Conservation (phyloP, 2,329 filamentous ascomycete genomes). For the Ascocoryne sarcoides region DNA sequence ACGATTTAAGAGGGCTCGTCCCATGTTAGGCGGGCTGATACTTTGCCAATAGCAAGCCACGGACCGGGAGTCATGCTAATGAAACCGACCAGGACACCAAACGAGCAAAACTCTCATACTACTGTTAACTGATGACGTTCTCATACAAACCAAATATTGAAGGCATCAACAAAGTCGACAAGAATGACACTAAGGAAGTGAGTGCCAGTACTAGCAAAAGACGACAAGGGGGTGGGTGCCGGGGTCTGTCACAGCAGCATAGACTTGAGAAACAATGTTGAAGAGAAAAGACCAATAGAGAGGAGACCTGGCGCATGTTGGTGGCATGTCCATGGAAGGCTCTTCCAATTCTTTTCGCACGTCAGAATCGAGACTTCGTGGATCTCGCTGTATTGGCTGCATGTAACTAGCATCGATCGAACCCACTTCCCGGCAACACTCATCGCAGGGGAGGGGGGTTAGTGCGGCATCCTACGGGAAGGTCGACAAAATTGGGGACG, state of each 20-base stretch:
- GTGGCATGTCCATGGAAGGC: conserved; percentile 16
- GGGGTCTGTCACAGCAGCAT: conserved; percentile 21
- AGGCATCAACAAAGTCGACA: conserved; percentile 8
- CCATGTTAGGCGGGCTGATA: conserved; percentile 18
- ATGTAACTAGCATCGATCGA: conserved; percentile 17
- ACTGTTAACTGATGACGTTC: conserved; percentile 5
- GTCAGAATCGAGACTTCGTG: conserved; percentile 18
- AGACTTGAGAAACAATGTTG: conserved; percentile 21
- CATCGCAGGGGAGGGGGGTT: conserved; percentile 3
- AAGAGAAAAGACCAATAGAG: conserved; percentile 18
- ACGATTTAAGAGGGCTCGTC: conserved; percentile 17
- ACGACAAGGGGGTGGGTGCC: conserved; percentile 18
- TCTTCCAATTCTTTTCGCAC: conserved; percentile 12
- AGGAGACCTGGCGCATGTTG: conserved; percentile 10
- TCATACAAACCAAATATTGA: conserved; percentile 8
- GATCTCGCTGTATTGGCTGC: conserved; percentile 15
- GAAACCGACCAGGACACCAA: conserved; percentile 23
- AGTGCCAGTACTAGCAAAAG: conserved; percentile 23
- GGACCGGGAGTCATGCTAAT: conserved; percentile 17
- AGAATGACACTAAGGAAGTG: conserved; percentile 16
- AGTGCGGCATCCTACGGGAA: conserved; percentile 11
- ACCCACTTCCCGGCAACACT: conserved; percentile 12
- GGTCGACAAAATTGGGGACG: background rate
- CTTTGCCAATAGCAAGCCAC: conserved; percentile 21
- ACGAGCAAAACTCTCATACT: conserved; percentile 13